These are phyloP conservation scores for Lotus japonicus DNA, from an alignment of 306 rosid genomes.

Conservation along the genomic window DNA sequence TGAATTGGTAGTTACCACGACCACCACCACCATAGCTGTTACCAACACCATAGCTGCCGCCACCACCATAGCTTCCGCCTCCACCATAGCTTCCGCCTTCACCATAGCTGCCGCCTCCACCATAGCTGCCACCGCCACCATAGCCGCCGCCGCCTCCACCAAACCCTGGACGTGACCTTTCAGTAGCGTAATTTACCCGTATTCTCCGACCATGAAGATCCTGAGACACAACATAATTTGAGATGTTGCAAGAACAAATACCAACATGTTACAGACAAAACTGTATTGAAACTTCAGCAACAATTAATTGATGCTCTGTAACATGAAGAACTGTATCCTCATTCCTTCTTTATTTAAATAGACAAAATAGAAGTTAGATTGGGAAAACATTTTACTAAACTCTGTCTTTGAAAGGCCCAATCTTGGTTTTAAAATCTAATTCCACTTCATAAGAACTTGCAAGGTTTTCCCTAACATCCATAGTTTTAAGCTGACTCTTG, in stretches of 20 bases:
- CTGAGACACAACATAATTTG: slow-evolving; percentile 17
- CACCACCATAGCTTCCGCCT: background rate
- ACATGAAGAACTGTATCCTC: background rate
- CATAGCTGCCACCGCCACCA: background rate
- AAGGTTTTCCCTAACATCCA: slow-evolving; percentile 6
- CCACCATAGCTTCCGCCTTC: background rate
- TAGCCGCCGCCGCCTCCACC: slow-evolving; percentile 26
- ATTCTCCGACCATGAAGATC: slow-evolving; percentile 46
- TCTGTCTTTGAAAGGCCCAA: background rate
- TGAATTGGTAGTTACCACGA: slow-evolving; percentile 3
- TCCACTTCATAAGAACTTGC: background rate
- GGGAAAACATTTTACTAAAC: background rate
- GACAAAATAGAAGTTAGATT: background rate
- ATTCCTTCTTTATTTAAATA: background rate
- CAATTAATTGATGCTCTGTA: background rate
- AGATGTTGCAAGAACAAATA: slow-evolving; percentile 14
- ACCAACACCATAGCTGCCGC: background rate
- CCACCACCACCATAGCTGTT: slow-evolving; percentile 3
- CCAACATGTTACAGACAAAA: background rate
- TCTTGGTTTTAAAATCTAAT: background rate
- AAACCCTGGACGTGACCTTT: slow-evolving; percentile 43
- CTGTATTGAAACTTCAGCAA: background rate
- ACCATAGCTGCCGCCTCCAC: background rate
- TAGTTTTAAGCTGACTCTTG: background rate
- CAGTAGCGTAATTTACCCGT: slow-evolving; percentile 40